phyloP scores from a whole-genome alignment of 352 stramenopile genomes.

The Phytopythium boreale region DNA sequence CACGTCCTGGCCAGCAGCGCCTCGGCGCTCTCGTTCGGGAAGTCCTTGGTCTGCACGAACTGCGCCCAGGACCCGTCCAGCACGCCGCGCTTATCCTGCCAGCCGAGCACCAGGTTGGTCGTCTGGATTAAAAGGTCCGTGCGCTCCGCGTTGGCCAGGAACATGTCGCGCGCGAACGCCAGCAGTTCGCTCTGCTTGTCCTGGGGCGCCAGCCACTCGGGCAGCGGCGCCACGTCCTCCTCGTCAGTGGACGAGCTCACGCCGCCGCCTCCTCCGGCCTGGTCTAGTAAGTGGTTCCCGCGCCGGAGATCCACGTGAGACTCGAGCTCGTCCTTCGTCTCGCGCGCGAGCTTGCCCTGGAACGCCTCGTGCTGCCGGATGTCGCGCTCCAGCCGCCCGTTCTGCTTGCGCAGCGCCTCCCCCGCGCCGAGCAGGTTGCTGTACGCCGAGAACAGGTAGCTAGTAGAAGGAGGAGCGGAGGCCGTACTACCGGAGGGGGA shows the following conservation, averaged over 20 bases:
- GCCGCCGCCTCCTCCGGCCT: not conserved
- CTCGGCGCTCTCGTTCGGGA: slow-evolving; percentile 23
- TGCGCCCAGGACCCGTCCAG: slow-evolving; percentile 32
- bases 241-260: slow-evolving; percentile 1
- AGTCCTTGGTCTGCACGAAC: slow-evolving; percentile 47
- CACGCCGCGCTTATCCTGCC: slow-evolving; percentile 35
- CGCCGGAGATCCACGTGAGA: slow-evolving; percentile 1
- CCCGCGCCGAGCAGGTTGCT: slow-evolving; percentile 16
- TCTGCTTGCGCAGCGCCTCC: slow-evolving; percentile 20
- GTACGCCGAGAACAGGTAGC: slow-evolving; percentile 15
- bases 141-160: slow-evolving; percentile 19
- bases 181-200: slow-evolving; percentile 13
- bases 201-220: slow-evolving; percentile 14
- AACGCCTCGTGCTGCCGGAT: slow-evolving; percentile 23
- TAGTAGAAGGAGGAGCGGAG: slow-evolving; percentile 1
- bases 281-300: not conserved
- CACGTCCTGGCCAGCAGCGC: slow-evolving; percentile 32
- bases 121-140: slow-evolving; percentile 13
- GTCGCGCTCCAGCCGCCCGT: slow-evolving; percentile 12
- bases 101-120: slow-evolving; percentile 35
- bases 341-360: slow-evolving; percentile 11
- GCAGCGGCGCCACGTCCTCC: slow-evolving; percentile 9
- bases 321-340: slow-evolving; percentile 20
- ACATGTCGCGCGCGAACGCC: slow-evolving; percentile 17
- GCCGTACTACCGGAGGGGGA: not conserved